Base-by-base conservation (phyloP, 345 rosid species). In the Hypericum perforatum region DNA sequence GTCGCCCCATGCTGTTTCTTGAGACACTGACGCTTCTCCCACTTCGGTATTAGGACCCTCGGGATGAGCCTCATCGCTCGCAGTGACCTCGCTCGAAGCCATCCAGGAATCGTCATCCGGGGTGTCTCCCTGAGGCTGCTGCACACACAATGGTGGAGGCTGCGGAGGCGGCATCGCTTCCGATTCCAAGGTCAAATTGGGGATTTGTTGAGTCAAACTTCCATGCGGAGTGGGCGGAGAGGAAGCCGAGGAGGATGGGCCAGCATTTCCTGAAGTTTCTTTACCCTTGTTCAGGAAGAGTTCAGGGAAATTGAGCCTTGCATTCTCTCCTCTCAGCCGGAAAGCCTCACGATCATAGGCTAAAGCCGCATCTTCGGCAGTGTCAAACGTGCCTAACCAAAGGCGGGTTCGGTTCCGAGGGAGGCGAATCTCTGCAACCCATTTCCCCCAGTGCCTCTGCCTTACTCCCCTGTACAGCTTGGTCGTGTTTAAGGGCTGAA, bases 361-460 rank as follows among this genome's bases (percentile, higher is more conserved):
- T 77, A 86, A 42, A 52, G 95, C 97, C 10, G 97, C 97, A 39
- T 86, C 91, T 65, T 90, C 89, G 3, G 97, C 92, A 6, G 80
- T 86, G 65, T 90, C 94, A n/a, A 90, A 86, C 9, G 94, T 90
- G 39, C 97, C 95, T 2, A 90, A 80, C 97, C 95, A 90, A 64
- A 82, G 95, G 72, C 90, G 86, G 62, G 95, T 82, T 70, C 86
- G 73, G 58, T 86, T 86, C 41, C 86, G 79, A 54, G 97, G 97
- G 60, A 76, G 88, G 56, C 97, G 97, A 70, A 86, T 90, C 76
- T 90, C 97, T 0, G 97, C 95, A 8, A 86, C 95, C 95, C 97
- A 90, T 80, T 90, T 90, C 15, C 97, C 95, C 95, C 95, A 90
- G 64, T 90, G 95, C 57, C 94, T 77, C 63, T 90, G 97, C 70